Evolutionary conservation across 2,329 filamentous ascomycete genomes (phyloP), one percentile per base, ranked within the genome.

Genomic region (Paecilomyces variotii): DNA sequence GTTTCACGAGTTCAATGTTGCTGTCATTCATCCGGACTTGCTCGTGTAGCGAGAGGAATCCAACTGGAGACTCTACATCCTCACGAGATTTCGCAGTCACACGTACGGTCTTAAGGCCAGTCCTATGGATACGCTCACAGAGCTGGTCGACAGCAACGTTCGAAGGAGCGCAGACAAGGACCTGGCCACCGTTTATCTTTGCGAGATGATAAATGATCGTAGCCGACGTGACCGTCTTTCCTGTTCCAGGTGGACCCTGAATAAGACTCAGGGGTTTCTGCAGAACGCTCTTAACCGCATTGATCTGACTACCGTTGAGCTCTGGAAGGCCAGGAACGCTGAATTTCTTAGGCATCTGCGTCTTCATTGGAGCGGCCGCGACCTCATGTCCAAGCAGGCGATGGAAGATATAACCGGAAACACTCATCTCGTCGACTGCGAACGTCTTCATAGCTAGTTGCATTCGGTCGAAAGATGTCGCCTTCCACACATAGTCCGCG

Each of bases 361-460:
- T 92, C 80, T 97, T 97, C 87, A 97, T 94, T 4, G 93, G 91
- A 56, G 91, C 92, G 45, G 93, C 87, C 28, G 91, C 91, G 60
- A 97, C 94, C 72, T 97, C 93, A 69, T 97, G 91, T 57, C 94
- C 94, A 32, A 99, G 85, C 25, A 99, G 83, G 64, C 94, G 94
- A 74, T 99, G 94, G 79, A 97, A 99, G 64, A 99, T 96, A 76
- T 97, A 99, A 39, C 94, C 94, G 25, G 94, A 97, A 51, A 99
- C 93, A 70, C 92, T 97, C 88, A 96, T 90, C 75, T 99, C 94
- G 67, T 99, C 93, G 52, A 97, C 87, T 4, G 94, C 94, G 72
- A 99, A 99, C 0, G 91, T 97, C 81, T 97, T 97, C 93, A 99
- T 97, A 57, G 94, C 95, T 64, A 92, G 86, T 74, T 99, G 94